Evolutionary conservation across 2,329 filamentous ascomycete genomes (phyloP), one percentile per base, ranked within the genome.

Genomic region (Apiospora koreana): DNA sequence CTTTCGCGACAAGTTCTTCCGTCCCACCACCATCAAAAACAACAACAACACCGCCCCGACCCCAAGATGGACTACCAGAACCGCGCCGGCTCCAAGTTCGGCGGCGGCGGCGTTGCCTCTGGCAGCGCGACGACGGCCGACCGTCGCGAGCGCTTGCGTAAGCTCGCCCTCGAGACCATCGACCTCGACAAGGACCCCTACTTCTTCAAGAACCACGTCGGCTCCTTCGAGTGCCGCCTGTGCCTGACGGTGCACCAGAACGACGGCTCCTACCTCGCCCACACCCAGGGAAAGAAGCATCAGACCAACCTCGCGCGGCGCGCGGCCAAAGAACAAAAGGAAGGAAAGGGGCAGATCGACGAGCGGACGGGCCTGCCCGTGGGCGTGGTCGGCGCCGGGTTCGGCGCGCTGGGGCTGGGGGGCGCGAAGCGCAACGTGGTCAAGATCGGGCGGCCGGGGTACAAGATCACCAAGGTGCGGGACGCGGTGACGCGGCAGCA

Each of bases 181-280:
- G 95, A 98, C 85, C 93, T 98, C 73, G 96, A 98, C 84, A 98
- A 98, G 85, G 96, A 99, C 84, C 96, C 96, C 0, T 99, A 98
- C 89, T 98, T 98, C 87, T 99, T 99, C 91, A 97, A 97, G 83
- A 99, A 99, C 86, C 95, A 99, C 83, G 94, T 98, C 77, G 96
- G 96, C 79, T 96, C 93, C 79, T 99, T 98, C 83, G 96, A 99
- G 83, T 99, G 96, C 82, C 93, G 96, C 41, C 92, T 99, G 50
- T 99, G 96, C 79, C 86, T 99, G 35, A 99, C 96, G 0, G 95
- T 98, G 5, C 96, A 99, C 87, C 96, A 99, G 79, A 99, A 99
- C 81, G 96, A 99, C 85, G 96, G 96, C 73, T 98, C 95, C 65
- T 99, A 99, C 83, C 94, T 99, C 75, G 96, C 96, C 1, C 96